Base-by-base conservation (phyloP, 2,329 filamentous ascomycete genomes). In the Botrytis pseudocinerea region DNA sequence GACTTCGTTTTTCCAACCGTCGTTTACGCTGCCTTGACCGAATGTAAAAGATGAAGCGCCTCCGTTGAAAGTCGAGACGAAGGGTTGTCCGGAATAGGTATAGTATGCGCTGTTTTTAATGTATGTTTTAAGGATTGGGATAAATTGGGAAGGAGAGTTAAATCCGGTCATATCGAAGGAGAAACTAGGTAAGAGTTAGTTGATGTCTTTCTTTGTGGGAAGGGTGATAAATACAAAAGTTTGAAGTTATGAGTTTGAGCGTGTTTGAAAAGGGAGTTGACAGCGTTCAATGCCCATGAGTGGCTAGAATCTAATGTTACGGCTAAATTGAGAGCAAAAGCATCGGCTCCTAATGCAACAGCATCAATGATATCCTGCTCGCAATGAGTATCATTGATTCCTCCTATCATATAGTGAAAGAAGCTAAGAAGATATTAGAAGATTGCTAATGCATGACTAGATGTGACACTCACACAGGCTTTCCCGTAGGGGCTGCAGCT, bases 21-120 rank as follows among this genome's bases (percentile, higher is more conserved):
- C 73, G 35, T 78, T 80, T 8, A 74, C 72, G 76, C 79, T 42
- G 66, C 75, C 54, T 79, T 77, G 70, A 75, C 77, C 76, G 35
- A 76, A 77, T 16, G 48, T 76, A 44, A 72, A 75, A 22, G 57
- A 63, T 20, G 64, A 72, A 57, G 73, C 65, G 8, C 76, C 76
- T 2, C 76, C 70, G 54, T 77, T 74, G 66, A 76, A 76, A 35
- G 75, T 77, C 2, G 72, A 73, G 8, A 76, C 74, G 35, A 76
- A 73, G 16, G 73, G 74, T 42, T 68, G 66, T 7, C 73, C 61
- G 9, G 73, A 63, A 59, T 76, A 76, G n/a, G 38, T 57, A 46
- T 74, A 76, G 69, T 76, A 74, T 14, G 72, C 74, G 35, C 44
- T 42, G 28, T 74, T 74, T 10, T 62, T 72, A 18, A 72, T 62